Conservation (phyloP, 192 early-diverging fungal species). For the Dissophora globulifera region DNA sequence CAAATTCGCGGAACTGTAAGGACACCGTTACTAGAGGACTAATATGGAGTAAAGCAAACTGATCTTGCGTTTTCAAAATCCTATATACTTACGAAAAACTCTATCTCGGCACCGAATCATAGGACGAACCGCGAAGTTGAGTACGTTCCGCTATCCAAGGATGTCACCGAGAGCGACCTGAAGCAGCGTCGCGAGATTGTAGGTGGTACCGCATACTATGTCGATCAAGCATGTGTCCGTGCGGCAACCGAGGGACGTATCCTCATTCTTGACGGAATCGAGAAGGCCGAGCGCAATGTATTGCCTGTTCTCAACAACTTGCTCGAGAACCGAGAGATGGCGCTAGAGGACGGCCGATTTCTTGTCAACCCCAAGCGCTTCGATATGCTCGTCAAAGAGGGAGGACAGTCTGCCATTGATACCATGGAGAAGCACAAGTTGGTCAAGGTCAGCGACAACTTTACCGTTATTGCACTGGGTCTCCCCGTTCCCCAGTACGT, state of each 20-base stretch:
- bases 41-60: background rate
- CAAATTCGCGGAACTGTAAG: constrained; percentile 77
- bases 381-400: constrained; percentile 63
- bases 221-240: constrained; percentile 69
- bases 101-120: background rate
- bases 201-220: constrained; percentile 67
- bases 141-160: constrained; percentile 77
- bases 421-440: constrained; percentile 68
- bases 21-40: constrained; percentile 10
- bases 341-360: constrained; percentile 82
- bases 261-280: constrained; percentile 72
- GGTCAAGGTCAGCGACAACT: constrained; percentile 71
- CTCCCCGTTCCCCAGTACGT: constrained; percentile 76
- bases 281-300: constrained; percentile 88
- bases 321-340: constrained; percentile 89
- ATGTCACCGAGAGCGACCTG: constrained; percentile 81
- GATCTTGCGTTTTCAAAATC: background rate
- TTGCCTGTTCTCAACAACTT: constrained; percentile 87
- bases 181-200: constrained; percentile 85
- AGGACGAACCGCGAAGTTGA: constrained; percentile 70
- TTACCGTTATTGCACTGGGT: constrained; percentile 81
- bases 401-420: constrained; percentile 55
- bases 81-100: background rate
- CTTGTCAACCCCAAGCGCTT: constrained; percentile 78
- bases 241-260: constrained; percentile 71